A percentile compares a stretch with the other conserved stretches of the same genome.
phyloP scores from a whole-genome alignment of 23 red algal genomes.

The Cyanidiococcus yangmingshanensis region DNA sequence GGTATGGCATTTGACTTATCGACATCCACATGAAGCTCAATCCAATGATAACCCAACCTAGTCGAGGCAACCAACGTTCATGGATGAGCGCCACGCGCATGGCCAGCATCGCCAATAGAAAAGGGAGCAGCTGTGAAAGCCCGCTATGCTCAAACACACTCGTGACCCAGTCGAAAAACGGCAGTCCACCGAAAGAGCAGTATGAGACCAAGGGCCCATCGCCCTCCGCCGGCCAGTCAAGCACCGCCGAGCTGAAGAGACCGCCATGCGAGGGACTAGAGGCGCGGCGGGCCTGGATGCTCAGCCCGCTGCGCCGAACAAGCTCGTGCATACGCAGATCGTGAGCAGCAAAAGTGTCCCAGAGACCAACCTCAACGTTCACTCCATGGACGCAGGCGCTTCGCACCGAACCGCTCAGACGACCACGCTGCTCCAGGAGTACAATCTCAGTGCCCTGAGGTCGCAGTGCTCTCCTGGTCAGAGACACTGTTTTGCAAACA shows the following conservation, averaged over 20 bases:
- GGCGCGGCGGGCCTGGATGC: not conserved
- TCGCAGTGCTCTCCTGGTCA: not conserved
- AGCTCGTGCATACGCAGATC: not conserved
- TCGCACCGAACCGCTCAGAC: not conserved
- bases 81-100: not conserved
- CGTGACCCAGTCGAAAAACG: not conserved
- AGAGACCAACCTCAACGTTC: slow-evolving; percentile 3
- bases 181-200: not conserved
- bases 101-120: not conserved
- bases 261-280: not conserved
- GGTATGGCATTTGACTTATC: not conserved
- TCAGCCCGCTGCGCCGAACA: not conserved
- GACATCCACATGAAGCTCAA: not conserved
- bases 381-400: not conserved
- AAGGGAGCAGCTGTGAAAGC: not conserved
- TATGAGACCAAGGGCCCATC: not conserved
- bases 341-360: not conserved
- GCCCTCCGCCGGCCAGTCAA: not conserved
- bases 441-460: not conserved
- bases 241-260: not conserved
- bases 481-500: not conserved
- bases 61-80: not conserved
- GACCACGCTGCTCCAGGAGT: slow-evolving; percentile 1
- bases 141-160: not conserved
- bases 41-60: not conserved